Evolutionary conservation across 768 basidiomycete genomes (phyloP), one percentile per base, ranked within the genome.

Genomic region (Auricularia auricula-judae): DNA sequence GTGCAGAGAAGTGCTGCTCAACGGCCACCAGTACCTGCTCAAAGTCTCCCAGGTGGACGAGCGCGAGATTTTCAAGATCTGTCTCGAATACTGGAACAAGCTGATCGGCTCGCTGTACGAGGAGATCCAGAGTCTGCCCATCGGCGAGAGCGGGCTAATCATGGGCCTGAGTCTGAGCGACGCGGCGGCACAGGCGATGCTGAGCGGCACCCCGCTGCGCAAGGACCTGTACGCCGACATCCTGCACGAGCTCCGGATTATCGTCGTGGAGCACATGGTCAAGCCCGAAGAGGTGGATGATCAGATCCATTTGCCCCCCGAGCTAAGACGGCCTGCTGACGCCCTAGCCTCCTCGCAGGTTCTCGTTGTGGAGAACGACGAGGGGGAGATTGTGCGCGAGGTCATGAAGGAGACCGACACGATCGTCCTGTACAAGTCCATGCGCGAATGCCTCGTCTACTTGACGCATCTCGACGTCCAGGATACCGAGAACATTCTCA

Each of bases 241-340:
- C n/a, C 70, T 81, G 29, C 75, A 73, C 14, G 78, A 81, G 66
- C 69, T 81, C 63, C 71, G 80, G 39, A 67, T 79, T 62, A 79
- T 81, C 61, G 79, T 81, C 74, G 78, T 81, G 58, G 79, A 80
- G 69, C 74, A 77, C 64, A 81, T 81, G 80, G 80, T 80, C 70
- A 81, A 81, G 72, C 80, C 80, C 0, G 80, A 81, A 68, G 80
- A 81, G 72, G 80, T 78, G 67, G 64, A 73, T 61, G 0, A 11
- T 0, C 47, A 51, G 5, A 10, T 18, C 10, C 14, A 14, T 47
- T 23, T 33, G 16, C 34, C 47, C 18, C 39, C 23, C 12, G 36
- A 12, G 47, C n/a, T 58, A 2, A 18, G n/a, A 7, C 23, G 4
- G 63, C 63, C 44, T 10, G 10, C 60, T 53, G 18, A 47, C 16